Evolutionary conservation across 371 early-diverging fungal genomes (phyloP), one percentile per base, ranked within the genome.

Genomic region (Mortierella sp.): DNA sequence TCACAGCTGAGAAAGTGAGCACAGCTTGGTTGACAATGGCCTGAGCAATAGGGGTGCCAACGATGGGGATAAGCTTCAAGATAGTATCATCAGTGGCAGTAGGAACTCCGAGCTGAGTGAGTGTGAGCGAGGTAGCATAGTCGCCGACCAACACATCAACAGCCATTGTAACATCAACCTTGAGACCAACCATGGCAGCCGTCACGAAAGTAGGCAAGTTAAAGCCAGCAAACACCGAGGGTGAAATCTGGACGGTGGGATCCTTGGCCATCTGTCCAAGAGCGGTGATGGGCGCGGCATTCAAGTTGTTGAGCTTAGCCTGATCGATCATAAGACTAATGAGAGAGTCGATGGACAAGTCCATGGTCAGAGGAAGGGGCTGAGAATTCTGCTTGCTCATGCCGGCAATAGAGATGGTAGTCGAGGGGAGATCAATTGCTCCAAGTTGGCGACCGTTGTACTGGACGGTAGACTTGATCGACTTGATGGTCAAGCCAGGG

Each of bases 11-110:
- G 57, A 92, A 88, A 20, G 72, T 68, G 55, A 92, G 77, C 2
- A 62, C 68, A 39, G 92, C 84, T 26, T 76, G 61, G 64, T 88
- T 85, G 63, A 92, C 88, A 61, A 90, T 89, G 28, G 86, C 81
- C 68, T 89, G 89, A 32, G 87, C 89, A 83, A 89, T 87, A 43
- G 88, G 88, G 37, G 86, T 87, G 32, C 88, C 89, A 47, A 89
- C 85, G 51, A 90, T 86, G 40, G 90, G 88, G 10, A 88, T 85
- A 20, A 89, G 78, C 65, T 84, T 80, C 64, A 86, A 78, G 66
- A 90, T 84, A 28, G 85, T 83, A 20, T 67, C 64, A 70, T 88
- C 90, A 5, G 88, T 86, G 18, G 68, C 20, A 37, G 86, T 84
- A 18, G 84, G 81, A 24, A 90, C 87, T 62, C 70, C 81, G 40